A percentile compares a stretch with the other conserved stretches of the same genome.
Evolutionary conservation across 2,329 filamentous ascomycete genomes (phyloP).

Genomic region (Chaetomiaceae sp.): DNA sequence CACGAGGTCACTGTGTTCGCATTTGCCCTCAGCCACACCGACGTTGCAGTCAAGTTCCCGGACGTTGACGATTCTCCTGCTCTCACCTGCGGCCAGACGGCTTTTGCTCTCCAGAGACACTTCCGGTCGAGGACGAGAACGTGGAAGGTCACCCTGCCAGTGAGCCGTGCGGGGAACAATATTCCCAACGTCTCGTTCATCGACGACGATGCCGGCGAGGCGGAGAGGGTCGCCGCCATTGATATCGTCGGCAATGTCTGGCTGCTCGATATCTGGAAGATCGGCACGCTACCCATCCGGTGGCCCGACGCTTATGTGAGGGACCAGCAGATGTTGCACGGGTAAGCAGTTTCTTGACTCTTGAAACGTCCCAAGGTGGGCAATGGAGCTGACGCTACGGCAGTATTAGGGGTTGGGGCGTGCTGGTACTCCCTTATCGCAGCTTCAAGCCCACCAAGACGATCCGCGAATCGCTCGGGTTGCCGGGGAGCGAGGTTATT

Average conservation of each 20-base stretch:
- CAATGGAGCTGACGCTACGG: neutral
- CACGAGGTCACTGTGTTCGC: conserved; percentile 50
- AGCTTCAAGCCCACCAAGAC: conserved; percentile 36
- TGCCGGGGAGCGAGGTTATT: conserved; percentile 25
- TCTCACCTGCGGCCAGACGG: conserved; percentile 18
- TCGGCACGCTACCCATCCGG: conserved; percentile 26
- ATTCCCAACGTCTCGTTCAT: conserved; percentile 51
- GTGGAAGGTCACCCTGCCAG: conserved; percentile 46
- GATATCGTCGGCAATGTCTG: conserved; percentile 47
- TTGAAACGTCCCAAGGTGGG: too few relatives aligned
- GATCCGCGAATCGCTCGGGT: conserved; percentile 30
- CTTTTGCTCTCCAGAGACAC: conserved; percentile 28
- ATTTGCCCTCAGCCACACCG: conserved; percentile 34
- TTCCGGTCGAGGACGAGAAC: conserved; percentile 41
- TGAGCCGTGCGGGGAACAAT: conserved; percentile 39
- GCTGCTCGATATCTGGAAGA: conserved; percentile 50
- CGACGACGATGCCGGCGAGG: conserved; percentile 42
- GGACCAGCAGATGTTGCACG: neutral
- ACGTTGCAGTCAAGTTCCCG: conserved; percentile 2
- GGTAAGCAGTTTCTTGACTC: conserved; percentile 1
- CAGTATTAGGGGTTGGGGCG: conserved; percentile 42
- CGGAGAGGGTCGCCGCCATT: conserved; percentile 46
- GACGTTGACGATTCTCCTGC: conserved; percentile 22
- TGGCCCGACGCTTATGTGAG: conserved; percentile 23
- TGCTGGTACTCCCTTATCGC: conserved; percentile 41